A percentile compares a stretch with the other conserved stretches of the same genome.
Conservation (phyloP, 169 alveolate genomes). For the Plasmodium blacklocki region DNA sequence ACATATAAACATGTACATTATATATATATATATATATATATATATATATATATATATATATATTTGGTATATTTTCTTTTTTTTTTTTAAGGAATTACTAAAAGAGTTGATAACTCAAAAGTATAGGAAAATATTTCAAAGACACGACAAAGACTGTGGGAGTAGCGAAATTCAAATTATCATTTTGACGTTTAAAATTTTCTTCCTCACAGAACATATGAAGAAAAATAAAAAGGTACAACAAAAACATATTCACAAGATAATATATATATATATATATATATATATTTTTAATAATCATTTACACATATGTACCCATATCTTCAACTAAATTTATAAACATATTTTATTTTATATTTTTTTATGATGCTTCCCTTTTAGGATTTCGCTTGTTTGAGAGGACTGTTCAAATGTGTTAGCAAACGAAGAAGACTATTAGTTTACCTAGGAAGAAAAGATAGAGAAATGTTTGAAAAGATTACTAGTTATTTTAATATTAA, state of each 20-base stretch:
- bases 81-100: conserved; percentile 35
- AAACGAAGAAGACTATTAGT: conserved; percentile 47
- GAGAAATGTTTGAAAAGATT: conserved; percentile 42
- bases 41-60: too few species aligned
- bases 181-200: conserved; percentile 62
- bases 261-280: not conserved
- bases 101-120: conserved; percentile 72
- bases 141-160: conserved; percentile 73
- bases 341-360: conserved; percentile 3
- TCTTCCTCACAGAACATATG: conserved; percentile 67
- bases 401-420: conserved; percentile 71
- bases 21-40: too few species aligned
- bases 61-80: not conserved
- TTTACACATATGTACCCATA: not conserved
- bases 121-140: conserved; percentile 47
- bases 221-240: conserved; percentile 52
- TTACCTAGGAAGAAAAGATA: conserved; percentile 45
- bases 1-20: not conserved
- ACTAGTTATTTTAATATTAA: conserved; percentile 61
- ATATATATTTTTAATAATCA: not conserved
- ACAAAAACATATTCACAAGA: not conserved
- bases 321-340: not conserved
- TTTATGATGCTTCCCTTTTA: not conserved
- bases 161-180: conserved; percentile 76
- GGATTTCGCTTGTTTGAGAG: conserved; percentile 73